Evolutionary conservation across 305 asterid species (phyloP).

Genomic region (Solanum hybrid): DNA sequence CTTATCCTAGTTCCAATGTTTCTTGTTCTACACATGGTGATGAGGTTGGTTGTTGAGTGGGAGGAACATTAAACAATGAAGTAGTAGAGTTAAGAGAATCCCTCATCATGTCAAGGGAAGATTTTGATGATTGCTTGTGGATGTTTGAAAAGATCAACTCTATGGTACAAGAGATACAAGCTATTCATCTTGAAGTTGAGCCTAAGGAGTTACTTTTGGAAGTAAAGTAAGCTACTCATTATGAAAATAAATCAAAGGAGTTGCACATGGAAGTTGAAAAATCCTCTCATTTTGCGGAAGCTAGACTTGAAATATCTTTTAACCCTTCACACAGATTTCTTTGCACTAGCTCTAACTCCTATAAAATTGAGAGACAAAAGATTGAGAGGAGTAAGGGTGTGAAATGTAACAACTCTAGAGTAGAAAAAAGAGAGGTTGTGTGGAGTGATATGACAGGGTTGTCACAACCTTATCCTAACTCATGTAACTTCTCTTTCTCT

Average conservation of each 20-base stretch:
- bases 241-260: not conserved
- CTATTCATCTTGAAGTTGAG: not conserved
- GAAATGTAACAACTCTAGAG: not conserved
- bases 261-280: not conserved
- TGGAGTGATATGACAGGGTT: not conserved
- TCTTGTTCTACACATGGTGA: not conserved
- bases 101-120: not conserved
- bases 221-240: not conserved
- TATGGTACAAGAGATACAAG: not conserved
- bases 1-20: not conserved
- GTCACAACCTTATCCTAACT: not conserved
- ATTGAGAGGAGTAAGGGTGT: not conserved
- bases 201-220: not conserved
- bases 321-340: not conserved
- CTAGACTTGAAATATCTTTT: not conserved
- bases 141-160: not conserved
- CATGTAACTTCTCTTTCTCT: not conserved
- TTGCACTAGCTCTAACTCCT: not conserved
- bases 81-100: not conserved
- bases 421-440: not conserved
- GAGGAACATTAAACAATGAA: not conserved
- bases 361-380: not conserved
- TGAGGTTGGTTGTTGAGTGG: not conserved
- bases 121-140: not conserved
- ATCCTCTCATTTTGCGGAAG: not conserved